Evolutionary conservation across 768 basidiomycete species (phyloP).

Genomic region (Neoboletus subvelutipes): DNA sequence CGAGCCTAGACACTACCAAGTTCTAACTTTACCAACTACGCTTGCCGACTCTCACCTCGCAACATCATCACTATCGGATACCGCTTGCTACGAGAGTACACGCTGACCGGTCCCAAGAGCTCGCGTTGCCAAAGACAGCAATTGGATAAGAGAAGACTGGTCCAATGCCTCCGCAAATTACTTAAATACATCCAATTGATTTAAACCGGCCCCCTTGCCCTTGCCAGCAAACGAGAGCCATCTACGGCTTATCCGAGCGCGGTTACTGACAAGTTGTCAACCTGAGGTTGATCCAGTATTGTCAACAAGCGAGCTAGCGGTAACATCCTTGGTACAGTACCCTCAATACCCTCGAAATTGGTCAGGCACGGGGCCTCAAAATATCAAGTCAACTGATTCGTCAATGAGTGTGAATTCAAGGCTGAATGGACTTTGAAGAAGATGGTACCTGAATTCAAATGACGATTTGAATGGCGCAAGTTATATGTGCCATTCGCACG

Average conservation of each 20-base stretch:
- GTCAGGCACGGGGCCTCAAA: background rate
- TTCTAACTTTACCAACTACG: too few relatives aligned
- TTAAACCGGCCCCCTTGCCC: too few relatives aligned
- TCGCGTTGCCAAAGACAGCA: background rate
- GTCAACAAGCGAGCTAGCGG: background rate
- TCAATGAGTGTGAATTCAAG: background rate
- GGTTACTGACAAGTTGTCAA: too few relatives aligned
- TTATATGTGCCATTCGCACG: background rate
- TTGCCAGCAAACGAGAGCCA: background rate
- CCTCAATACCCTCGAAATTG: too few relatives aligned
- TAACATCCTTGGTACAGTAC: too few relatives aligned
- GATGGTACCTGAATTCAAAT: background rate
- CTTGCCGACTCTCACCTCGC: too few relatives aligned
- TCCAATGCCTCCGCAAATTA: background rate
- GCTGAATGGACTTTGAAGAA: background rate
- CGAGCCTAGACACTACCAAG: background rate
- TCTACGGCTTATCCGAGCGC: background rate
- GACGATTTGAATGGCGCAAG: too few relatives aligned
- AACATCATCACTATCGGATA: too few relatives aligned
- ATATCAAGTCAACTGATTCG: background rate
- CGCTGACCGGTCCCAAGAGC: too few relatives aligned
- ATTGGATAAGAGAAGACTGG: background rate
- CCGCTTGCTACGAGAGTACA: too few relatives aligned
- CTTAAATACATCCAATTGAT: background rate
- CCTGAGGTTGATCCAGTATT: too few relatives aligned